Conservation (phyloP, 768 basidiomycete species). For the Clitopilus passeckerianus region DNA sequence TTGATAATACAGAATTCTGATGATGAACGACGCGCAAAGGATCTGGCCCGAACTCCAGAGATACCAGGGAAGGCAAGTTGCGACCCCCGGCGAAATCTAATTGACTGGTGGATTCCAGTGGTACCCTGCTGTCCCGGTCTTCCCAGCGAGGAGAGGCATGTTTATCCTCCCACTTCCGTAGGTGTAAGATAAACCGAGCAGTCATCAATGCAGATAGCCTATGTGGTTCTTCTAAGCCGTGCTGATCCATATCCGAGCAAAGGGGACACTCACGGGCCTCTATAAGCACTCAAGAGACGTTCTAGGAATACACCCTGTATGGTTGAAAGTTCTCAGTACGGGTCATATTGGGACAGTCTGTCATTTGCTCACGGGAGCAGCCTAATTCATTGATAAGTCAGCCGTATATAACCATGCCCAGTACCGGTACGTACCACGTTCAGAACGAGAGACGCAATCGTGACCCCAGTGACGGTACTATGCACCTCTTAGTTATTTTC, state of each 20-base stretch:
- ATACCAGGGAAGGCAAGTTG: neutral
- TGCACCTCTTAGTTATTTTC: neutral
- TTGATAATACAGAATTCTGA: neutral
- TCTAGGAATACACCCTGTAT: constrained; percentile 15
- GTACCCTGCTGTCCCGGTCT: neutral
- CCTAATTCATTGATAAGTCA: neutral
- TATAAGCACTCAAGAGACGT: constrained; percentile 12
- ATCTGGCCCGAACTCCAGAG: neutral
- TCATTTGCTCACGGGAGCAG: neutral
- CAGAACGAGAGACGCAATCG: constrained; percentile 12
- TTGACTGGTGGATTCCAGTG: neutral
- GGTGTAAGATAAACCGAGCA: constrained; percentile 16
- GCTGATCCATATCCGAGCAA: neutral
- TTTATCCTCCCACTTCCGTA: constrained; percentile 11
- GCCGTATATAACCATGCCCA: neutral
- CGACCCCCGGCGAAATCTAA: neutral
- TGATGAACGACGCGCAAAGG: neutral
- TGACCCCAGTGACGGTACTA: constrained; percentile 14
- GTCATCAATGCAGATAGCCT: constrained; percentile 17
- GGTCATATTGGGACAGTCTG: neutral
- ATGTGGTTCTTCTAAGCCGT: neutral
- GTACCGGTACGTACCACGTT: constrained; percentile 12
- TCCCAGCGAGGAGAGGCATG: neutral
- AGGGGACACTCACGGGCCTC: constrained; percentile 11
- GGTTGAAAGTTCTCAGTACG: neutral